Percentiles rank a stretch among this genome's conserved stretches.
Evolutionary conservation across 208 protist genomes (phyloP).

Genomic region (Crithidia brevicula): DNA sequence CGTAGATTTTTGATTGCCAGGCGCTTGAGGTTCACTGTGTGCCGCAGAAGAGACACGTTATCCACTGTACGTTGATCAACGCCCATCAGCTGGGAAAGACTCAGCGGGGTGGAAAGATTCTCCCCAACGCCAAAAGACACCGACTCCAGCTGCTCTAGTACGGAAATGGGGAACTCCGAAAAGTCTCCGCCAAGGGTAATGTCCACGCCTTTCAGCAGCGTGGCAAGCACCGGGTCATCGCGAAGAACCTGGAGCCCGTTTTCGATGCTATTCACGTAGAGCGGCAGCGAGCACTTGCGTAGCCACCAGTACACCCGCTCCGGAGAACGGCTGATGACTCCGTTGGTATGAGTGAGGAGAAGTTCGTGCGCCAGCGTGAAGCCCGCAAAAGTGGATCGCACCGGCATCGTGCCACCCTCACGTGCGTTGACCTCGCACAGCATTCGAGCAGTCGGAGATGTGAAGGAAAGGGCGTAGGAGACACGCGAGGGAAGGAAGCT

Average conservation of each 20-base stretch:
- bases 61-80: neutral
- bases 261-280: neutral
- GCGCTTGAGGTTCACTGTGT: neutral
- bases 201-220: neutral
- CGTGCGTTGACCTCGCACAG: neutral
- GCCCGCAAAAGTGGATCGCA: neutral
- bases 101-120: neutral
- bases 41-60: neutral
- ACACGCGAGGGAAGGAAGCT: neutral
- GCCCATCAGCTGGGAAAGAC: neutral
- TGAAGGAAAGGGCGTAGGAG: neutral
- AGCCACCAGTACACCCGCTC: conserved; percentile 9
- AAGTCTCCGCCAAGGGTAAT: neutral
- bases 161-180: neutral
- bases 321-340: neutral
- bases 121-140: neutral
- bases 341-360: neutral
- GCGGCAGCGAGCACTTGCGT: neutral
- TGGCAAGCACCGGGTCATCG: neutral
- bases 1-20: neutral
- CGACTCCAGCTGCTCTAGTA: neutral
- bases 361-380: neutral
- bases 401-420: neutral
- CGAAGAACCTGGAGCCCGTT: neutral
- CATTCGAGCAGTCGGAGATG: neutral